Percentiles rank a stretch among this genome's conserved stretches.
Conservation (phyloP, 768 basidiomycete genomes). For the Pleurotus cornucopiae region DNA sequence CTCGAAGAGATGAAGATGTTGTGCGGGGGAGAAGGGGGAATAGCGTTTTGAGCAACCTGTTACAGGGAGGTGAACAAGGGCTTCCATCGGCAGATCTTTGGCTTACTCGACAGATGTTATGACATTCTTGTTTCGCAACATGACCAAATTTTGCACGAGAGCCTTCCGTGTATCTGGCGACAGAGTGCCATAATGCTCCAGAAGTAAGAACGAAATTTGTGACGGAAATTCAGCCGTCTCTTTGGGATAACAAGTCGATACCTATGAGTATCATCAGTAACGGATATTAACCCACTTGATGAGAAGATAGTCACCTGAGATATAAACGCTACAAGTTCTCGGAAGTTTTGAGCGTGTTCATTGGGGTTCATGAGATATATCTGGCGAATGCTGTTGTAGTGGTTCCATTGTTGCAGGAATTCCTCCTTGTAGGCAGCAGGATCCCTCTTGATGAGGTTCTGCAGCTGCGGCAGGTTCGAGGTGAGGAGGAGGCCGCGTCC, state of each 20-base stretch:
- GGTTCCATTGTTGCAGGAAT: conserved; percentile 94
- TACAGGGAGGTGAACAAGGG: not conserved
- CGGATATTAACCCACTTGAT: not conserved
- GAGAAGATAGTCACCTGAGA: conserved; percentile 53
- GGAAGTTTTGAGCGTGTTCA: conserved; percentile 81
- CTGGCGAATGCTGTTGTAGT: conserved; percentile 83
- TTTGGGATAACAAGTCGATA: conserved; percentile 90
- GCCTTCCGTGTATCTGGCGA: conserved; percentile 79
- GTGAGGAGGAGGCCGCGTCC: conserved; percentile 76
- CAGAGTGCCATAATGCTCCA: conserved; percentile 73
- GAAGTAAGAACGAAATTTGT: conserved; percentile 72
- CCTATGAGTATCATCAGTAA: conserved; percentile 31
- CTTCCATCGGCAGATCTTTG: not conserved
- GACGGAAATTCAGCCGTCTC: conserved; percentile 85
- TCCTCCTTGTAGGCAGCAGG: conserved; percentile 89
- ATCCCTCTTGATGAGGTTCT: conserved; percentile 96
- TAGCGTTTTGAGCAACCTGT: conserved; percentile 82
- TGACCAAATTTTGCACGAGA: conserved; percentile 86
- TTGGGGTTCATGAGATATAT: conserved; percentile 81
- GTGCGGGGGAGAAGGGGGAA: conserved; percentile 96
- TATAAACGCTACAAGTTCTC: conserved; percentile 88
- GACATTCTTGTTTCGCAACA: conserved; percentile 90
- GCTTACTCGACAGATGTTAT: conserved; percentile 89
- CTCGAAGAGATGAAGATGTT: conserved; percentile 76
- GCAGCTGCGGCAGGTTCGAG: conserved; percentile 89